A percentile compares a stretch with the other conserved stretches of the same genome.
Evolutionary conservation across 495 filamentous ascomycete genomes (phyloP).

Genomic region (Penicillium canescens): DNA sequence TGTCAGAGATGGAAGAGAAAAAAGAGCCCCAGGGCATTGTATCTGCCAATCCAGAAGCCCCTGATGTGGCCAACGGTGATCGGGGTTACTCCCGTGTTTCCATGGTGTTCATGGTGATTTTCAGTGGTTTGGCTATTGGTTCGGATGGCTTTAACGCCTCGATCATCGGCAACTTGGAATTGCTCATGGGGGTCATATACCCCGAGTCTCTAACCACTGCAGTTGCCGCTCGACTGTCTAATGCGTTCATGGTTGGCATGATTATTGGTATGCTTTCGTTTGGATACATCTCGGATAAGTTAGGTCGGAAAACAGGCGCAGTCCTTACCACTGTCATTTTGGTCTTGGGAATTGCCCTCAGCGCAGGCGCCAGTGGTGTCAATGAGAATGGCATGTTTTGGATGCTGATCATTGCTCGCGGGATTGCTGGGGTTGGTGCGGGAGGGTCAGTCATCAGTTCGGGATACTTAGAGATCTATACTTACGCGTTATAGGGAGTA

Average conservation of each 20-base stretch:
- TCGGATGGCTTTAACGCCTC: conserved; percentile 31
- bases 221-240: conserved; percentile 23
- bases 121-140: conserved; percentile 29
- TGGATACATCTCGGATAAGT: conserved; percentile 34
- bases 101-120: conserved; percentile 28
- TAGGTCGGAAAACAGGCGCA: conserved; percentile 35
- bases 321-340: conserved; percentile 36
- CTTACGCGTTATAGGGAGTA: conserved; percentile 25
- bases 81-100: conserved; percentile 21
- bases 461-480: neutral
- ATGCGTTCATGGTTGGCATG: conserved; percentile 32
- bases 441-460: conserved; percentile 18
- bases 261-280: conserved; percentile 43
- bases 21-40: neutral
- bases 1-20: neutral
- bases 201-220: conserved; percentile 22
- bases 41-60: neutral
- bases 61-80: conserved; percentile 3
- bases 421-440: conserved; percentile 29
- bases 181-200: conserved; percentile 30
- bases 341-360: conserved; percentile 28
- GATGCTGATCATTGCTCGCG: conserved; percentile 29
- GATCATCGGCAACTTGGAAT: conserved; percentile 30
- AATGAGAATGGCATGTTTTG: conserved; percentile 30
- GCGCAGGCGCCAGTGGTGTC: conserved; percentile 26